Base-by-base conservation (phyloP, 305 asterid genomes). In the Fraxinus dipetala region DNA sequence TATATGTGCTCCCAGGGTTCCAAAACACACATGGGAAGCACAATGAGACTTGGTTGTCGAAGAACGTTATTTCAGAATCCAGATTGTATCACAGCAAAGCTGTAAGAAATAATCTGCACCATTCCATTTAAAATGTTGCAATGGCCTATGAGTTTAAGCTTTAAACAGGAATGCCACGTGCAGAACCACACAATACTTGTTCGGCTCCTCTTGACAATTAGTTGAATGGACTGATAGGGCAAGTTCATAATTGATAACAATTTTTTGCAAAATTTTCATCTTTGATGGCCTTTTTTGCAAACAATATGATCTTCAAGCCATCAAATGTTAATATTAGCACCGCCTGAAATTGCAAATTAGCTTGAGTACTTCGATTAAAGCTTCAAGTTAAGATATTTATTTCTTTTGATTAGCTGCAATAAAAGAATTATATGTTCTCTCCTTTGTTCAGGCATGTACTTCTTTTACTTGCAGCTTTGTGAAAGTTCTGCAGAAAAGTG, bases 21-120 rank as follows among this genome's bases (percentile, higher is more conserved):
- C 65, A 93, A 87, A 91, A 94, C 98, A 81, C 94, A 93, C 79
- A 93, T 94, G 98, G 99, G 99, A 87, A 93, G 96, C 90, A 96
- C 99, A 77, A 95, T 93, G 99, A 93, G 99, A 86, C 97, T 96
- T 79, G 99, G 99, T 38, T 87, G 93, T 82, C 90, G 98, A 85
- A 95, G 87, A 91, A 96, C 99, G 63, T 85, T 94, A 78, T 82
- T 96, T 69, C 97, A 90, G 90, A 85, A 91, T 76, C 90, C 93
- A 76, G 93, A 96, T 89, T 95, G 98, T 84, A 82, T 91, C 84
- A 92, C 94, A 56, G 94, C 99, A 77, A 94, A 91, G 88, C 89
- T 96, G 99, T 96, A 90, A 84, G 91, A 74, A 59, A 77, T 79
- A 48, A 31, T 36, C 67, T 78, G 38, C 45, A 67, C 74, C 74